phyloP scores from a whole-genome alignment of 2,329 filamentous ascomycete genomes.

The Ascochyta pisi region DNA sequence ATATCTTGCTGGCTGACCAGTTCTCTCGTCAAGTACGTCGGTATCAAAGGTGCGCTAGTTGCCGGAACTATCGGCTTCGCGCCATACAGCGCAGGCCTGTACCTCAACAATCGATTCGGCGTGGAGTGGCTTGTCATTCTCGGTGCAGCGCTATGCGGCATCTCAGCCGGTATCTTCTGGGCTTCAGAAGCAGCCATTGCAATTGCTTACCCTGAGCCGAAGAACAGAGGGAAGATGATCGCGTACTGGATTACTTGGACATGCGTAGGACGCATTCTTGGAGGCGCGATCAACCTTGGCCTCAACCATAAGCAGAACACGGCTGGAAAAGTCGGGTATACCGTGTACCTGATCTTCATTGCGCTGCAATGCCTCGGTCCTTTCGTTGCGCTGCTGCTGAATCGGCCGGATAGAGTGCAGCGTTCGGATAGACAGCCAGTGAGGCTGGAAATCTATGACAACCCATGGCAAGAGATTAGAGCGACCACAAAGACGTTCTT shows the following conservation, averaged over 20 bases:
- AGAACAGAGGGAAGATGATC: conserved; percentile 25
- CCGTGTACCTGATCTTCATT: conserved; percentile 49
- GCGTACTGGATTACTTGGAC: conserved; percentile 60
- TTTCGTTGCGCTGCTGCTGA: conserved; percentile 53
- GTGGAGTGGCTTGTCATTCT: conserved; percentile 22
- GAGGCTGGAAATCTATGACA: conserved; percentile 51
- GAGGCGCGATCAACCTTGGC: conserved; percentile 58
- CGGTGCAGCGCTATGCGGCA: conserved; percentile 21
- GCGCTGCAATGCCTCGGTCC: conserved; percentile 55
- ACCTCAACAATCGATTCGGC: conserved; percentile 24
- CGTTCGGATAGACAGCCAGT: conserved; percentile 46
- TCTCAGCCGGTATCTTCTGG: conserved; percentile 26
- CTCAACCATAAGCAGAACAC: conserved; percentile 54
- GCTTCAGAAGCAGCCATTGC: conserved; percentile 21
- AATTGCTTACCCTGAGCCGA: conserved; percentile 19
- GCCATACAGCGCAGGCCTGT: conserved; percentile 23
- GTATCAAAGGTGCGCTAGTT: conserved; percentile 21
- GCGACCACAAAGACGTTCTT: conserved; percentile 32
- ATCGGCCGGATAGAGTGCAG: conserved; percentile 54
- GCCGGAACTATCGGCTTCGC: conserved; percentile 22
- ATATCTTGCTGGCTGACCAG: conserved; percentile 20
- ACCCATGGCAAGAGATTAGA: conserved; percentile 32
- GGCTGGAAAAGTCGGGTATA: conserved; percentile 54
- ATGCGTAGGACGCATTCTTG: conserved; percentile 61
- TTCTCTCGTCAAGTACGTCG: conserved; percentile 18